Evolutionary conservation across 371 early-diverging fungal genomes (phyloP).

Genomic region (Thermomucor indicae-seudaticae): DNA sequence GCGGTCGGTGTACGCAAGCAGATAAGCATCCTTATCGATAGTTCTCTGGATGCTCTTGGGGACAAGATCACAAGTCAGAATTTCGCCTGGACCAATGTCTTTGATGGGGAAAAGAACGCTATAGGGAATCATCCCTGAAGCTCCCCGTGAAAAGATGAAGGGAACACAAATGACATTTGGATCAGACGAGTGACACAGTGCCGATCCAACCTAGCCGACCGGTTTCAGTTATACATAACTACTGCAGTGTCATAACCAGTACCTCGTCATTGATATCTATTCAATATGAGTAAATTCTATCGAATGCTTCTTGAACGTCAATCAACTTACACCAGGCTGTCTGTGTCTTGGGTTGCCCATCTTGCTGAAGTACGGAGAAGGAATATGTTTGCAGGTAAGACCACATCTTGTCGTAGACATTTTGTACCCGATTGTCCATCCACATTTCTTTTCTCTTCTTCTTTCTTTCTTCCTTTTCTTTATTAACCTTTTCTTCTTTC

Average conservation of each 20-base stretch:
- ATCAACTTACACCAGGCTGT: constrained; percentile 62
- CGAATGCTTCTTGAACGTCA: too few species aligned
- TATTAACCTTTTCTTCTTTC: constrained; percentile 35
- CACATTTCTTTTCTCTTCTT: constrained; percentile 22
- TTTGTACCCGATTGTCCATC: constrained; percentile 18
- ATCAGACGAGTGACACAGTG: constrained; percentile 48
- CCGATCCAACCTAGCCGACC: constrained; percentile 48
- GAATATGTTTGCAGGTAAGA: constrained; percentile 53
- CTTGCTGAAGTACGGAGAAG: constrained; percentile 49
- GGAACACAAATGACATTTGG: constrained; percentile 54
- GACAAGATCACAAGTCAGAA: constrained; percentile 46
- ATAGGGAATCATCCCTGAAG: constrained; percentile 50
- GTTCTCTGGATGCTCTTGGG: constrained; percentile 41
- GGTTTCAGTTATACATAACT: too few species aligned
- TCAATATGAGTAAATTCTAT: background rate
- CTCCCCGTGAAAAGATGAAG: constrained; percentile 58
- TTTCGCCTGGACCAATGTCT: constrained; percentile 45
- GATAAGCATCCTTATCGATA: constrained; percentile 43
- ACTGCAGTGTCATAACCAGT: too few species aligned
- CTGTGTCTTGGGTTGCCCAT: constrained; percentile 49
- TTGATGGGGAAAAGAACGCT: constrained; percentile 57
- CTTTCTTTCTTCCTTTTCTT: constrained; percentile 27
- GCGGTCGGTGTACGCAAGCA: constrained; percentile 40
- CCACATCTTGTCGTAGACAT: constrained; percentile 49
- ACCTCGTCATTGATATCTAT: constrained; percentile 20